Base-by-base conservation (phyloP, 352 stramenopile genomes). In the Discostella stelligera region DNA sequence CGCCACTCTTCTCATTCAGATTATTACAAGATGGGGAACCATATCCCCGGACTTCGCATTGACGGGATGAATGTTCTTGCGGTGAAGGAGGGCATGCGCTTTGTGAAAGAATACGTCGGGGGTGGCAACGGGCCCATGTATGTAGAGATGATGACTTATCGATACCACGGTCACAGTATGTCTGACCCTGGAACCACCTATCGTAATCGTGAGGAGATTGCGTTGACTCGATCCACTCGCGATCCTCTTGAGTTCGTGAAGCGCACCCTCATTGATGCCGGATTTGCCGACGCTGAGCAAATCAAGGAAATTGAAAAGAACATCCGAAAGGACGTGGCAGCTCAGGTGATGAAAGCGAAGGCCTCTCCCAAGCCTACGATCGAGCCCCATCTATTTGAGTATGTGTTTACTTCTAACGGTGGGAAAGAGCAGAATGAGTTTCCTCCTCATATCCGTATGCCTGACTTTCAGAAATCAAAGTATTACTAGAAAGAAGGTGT, bases 11-110 rank as follows among this genome's bases (percentile, higher is more conserved):
- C 87, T 66, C 98, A 99, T 89, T 94, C 90, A 50, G 95, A 99
- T 64, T 99, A 99, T 93, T 99, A 99, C 94, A 99, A 97, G 74
- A 99, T 99, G 97, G 98, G 97, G 71, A 99, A 99, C 92, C 95
- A 98, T 86, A 99, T 99, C 89, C 97, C 97, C n/a, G 97, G 98
- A 69, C 91, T 99, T 64, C 95, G 95, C 83, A 98, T 98, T 82
- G 97, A 99, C 84, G 98, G 98, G 71, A 99, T 99, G 95, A 98
- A 99, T 82, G 96, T 99, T 44, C 91, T 99, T 23, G 96, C 96
- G 25, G 94, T 96, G 18, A 93, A 94, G 64, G 95, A 99, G 87
- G 98, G 96, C 76, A 95, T 98, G 84, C 94, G 96, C 82, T 98
- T 98, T 78, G 87, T 96, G 48, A 98, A 99, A 90, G 89, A 99